Base-by-base conservation (phyloP, 352 stramenopile genomes). In the Globisporangium mamillatum region DNA sequence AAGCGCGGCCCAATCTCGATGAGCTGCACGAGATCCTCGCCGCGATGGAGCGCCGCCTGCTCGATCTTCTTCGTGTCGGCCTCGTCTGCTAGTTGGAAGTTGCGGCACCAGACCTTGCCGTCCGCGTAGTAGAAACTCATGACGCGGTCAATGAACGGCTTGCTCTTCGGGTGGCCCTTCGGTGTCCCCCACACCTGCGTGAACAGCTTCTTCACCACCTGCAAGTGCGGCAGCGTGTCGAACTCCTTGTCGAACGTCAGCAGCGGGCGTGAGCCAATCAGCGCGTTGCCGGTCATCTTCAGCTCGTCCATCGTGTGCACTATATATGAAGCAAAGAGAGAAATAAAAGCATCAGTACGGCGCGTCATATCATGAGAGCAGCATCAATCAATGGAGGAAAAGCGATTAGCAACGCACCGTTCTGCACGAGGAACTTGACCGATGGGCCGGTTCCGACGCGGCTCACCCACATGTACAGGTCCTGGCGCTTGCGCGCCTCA, bases 281-380 rank as follows among this genome's bases (percentile, higher is more conserved):
- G 93, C 64, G 97, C 98, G 77, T 99, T 99, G 60, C 98, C 98
- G 29, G 97, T 99, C 73, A 99, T 91, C 83, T 98, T 98, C 50
- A 99, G 83, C 82, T 99, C 98, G 76, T 99, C 98, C 97, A 99
- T 99, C 29, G 98, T 99, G 84, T 99, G 98, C 68, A 99, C 94
- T 92, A 32, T 22, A 46, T 20, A 41, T n/a, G 50, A 20, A 24
- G 64, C 3, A 44, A n/a, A 53, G 1, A 57, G 20, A 12, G 9
- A 66, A 4, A 67, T 6, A 44, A 6, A 7, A 53, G 34, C 12
- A 56, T 18, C n/a, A 52, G 44, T 22, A 52, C 44, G 3, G 12
- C 1, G 8, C 44, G 6, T 52, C 5, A 22, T 12, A 24, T 9
- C 18, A 50, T 14, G 12, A 20, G 20, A 50, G 16, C 18, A 22